Percentiles rank a stretch among this genome's conserved stretches.
Evolutionary conservation across 2,329 filamentous ascomycete species (phyloP).

Genomic region (Hirsutella rhossiliensis): DNA sequence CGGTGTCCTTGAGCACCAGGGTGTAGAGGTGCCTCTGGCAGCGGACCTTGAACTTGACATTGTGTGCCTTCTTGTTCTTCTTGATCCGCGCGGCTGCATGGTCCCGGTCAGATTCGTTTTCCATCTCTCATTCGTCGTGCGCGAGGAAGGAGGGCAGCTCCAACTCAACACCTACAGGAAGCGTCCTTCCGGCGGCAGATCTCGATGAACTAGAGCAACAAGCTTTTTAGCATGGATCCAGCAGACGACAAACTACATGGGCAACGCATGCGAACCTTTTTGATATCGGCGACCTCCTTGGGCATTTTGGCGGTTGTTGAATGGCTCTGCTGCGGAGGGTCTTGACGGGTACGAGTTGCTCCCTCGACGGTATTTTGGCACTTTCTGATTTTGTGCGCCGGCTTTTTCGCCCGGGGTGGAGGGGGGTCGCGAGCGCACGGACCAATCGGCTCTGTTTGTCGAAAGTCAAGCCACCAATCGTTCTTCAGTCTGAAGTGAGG

Average conservation of each 20-base stretch:
- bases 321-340: constrained; percentile 11
- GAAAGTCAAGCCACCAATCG: no score
- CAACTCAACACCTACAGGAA: constrained; percentile 68
- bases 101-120: constrained; percentile 9
- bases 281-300: constrained; percentile 96
- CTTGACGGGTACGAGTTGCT: constrained; percentile 6
- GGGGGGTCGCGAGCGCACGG: constrained; percentile 10
- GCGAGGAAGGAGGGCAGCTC: neutral
- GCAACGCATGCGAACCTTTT: constrained; percentile 42
- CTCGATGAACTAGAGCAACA: constrained; percentile 77
- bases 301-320: constrained; percentile 70
- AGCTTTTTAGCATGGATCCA: constrained; percentile 14
- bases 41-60: constrained; percentile 99
- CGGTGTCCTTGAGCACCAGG: constrained; percentile 92
- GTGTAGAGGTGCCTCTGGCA: constrained; percentile 96
- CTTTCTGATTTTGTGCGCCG: constrained; percentile 15
- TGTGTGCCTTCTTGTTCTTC: constrained; percentile 81
- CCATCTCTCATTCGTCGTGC: neutral
- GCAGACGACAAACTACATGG: neutral
- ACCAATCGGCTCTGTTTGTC: constrained; percentile 4
- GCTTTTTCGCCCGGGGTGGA: constrained; percentile 9
- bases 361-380: constrained; percentile 10
- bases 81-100: constrained; percentile 74
- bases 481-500: no score
- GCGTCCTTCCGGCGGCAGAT: constrained; percentile 99